phyloP scores from a whole-genome alignment of 495 filamentous ascomycete genomes.

The Coniosporium apollinis region DNA sequence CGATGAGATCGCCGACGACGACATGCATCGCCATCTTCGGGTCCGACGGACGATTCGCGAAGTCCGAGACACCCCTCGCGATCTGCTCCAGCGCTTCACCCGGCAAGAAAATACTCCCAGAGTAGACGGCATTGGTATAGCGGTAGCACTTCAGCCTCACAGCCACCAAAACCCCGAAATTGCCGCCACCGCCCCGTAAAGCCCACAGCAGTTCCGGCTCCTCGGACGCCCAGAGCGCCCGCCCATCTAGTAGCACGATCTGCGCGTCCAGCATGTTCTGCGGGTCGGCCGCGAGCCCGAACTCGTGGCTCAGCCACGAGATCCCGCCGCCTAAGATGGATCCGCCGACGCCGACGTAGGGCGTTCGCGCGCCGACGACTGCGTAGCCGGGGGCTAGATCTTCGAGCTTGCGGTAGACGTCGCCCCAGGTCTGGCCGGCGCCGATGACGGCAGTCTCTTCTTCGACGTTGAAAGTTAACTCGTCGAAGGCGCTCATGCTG shows the following conservation, averaged over 20 bases:
- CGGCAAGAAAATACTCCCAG: constrained; percentile 12
- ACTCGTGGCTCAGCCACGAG: constrained; percentile 19
- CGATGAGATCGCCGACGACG: too few species aligned
- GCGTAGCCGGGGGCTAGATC: constrained; percentile 15
- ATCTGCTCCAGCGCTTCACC: constrained; percentile 6
- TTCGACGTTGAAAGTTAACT: constrained; percentile 13
- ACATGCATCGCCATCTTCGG: constrained; percentile 18
- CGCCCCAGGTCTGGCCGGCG: constrained; percentile 15
- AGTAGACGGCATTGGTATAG: constrained; percentile 12
- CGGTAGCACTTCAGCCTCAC: constrained; percentile 14
- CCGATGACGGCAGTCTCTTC: constrained; percentile 13
- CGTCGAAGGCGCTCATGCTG: constrained; percentile 16
- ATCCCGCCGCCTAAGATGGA: constrained; percentile 16
- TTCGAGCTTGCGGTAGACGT: constrained; percentile 13
- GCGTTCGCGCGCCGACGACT: constrained; percentile 15
- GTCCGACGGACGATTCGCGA: constrained; percentile 8
- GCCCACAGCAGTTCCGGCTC: constrained; percentile 21
- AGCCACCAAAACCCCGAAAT: constrained; percentile 16
- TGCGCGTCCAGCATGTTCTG: constrained; percentile 21
- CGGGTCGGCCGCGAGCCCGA: constrained; percentile 17
- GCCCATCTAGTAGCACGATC: constrained; percentile 15
- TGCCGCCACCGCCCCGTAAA: constrained; percentile 16
- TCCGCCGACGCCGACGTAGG: constrained; percentile 18
- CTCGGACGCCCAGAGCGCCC: constrained; percentile 16
- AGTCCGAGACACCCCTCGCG: constrained; percentile 11